Base-by-base conservation (phyloP, 2,329 filamentous ascomycete genomes). In the Blumeriella jaapii region DNA sequence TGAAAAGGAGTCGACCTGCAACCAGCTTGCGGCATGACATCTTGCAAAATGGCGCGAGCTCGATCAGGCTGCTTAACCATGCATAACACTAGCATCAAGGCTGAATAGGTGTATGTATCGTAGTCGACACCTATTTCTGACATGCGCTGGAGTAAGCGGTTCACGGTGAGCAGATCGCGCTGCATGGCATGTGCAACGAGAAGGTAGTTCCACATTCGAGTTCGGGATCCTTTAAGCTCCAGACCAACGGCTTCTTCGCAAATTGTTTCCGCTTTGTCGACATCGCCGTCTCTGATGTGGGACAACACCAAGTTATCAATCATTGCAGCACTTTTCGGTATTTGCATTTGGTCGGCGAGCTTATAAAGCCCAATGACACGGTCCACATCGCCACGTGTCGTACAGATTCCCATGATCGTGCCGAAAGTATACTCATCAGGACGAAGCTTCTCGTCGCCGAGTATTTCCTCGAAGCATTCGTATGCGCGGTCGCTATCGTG, bases 131-230 rank as follows among this genome's bases (percentile, higher is more conserved):
- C 56, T 25, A 61, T 55, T 4, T 61, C 51, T 29, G 65, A 57
- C 71, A 82, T 80, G 35, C 62, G 61, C 18, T 59, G 57, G 45
- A 75, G 70, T 3, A 73, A 55, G 34, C 64, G 61, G 44, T 69
- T 64, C 11, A 69, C 63, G n/a, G 62, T 63, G 14, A 62, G 54
- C 17, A 76, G 49, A 41, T 80, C 68, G 36, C 78, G 70, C 5
- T 70, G 67, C 36, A 72, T 61, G 5, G 82, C 82, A 54, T 85
- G 69, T 41, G 79, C 72, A 37, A 69, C 66, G 4, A 95, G 62
- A 19, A 95, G 60, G 34, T 74, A 67, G 52, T 95, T 94, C 82
- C 83, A 95, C 52, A 85, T 72, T 19, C 67, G 62, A 2, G 76
- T 76, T 14, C 69, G 61, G 2, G 67, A 61, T 1, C 73, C 67